Percentiles rank a stretch among this genome's conserved stretches.
phyloP scores from a whole-genome alignment of 1,284 basidiomycete species.

The Cryptococcus depauperatus region DNA sequence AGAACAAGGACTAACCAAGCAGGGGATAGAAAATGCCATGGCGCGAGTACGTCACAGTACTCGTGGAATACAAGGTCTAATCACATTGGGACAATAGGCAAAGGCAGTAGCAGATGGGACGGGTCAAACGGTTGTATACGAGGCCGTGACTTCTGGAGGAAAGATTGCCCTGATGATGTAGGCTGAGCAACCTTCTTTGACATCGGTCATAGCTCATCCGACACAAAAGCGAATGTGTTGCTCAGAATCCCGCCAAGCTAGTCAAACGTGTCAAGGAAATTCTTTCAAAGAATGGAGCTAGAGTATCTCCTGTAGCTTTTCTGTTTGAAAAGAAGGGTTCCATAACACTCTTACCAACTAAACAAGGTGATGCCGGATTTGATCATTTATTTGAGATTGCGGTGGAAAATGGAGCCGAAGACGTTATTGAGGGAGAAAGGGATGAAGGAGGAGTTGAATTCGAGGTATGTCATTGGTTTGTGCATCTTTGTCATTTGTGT shows the following conservation, averaged over 20 bases:
- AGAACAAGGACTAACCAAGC: slow-evolving; percentile 62
- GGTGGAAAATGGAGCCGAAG: slow-evolving; percentile 46
- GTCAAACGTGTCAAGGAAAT: slow-evolving; percentile 57
- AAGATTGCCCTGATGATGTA: slow-evolving; percentile 68
- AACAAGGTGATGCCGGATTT: slow-evolving; percentile 18
- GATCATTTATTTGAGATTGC: slow-evolving; percentile 43
- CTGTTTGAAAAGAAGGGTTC: slow-evolving; percentile 65
- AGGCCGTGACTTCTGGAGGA: slow-evolving; percentile 59
- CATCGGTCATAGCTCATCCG: background rate
- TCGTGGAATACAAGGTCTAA: background rate
- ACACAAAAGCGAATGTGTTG: slow-evolving; percentile 59
- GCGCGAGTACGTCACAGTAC: slow-evolving; percentile 50
- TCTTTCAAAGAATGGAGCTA: slow-evolving; percentile 56
- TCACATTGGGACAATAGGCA: slow-evolving; percentile 21
- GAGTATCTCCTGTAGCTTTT: slow-evolving; percentile 63
- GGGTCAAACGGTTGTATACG: slow-evolving; percentile 51
- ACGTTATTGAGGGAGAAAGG: slow-evolving; percentile 43
- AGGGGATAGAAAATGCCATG: slow-evolving; percentile 65
- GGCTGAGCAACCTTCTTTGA: slow-evolving; percentile 29
- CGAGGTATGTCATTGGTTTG: slow-evolving; percentile 2
- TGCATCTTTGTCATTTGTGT: background rate
- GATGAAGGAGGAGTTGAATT: slow-evolving; percentile 31
- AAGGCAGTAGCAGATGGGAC: slow-evolving; percentile 26
- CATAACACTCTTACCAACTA: slow-evolving; percentile 49
- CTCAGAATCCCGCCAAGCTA: slow-evolving; percentile 65